phyloP scores from a whole-genome alignment of 148 eudicot species.

The Diospyros kaki region DNA sequence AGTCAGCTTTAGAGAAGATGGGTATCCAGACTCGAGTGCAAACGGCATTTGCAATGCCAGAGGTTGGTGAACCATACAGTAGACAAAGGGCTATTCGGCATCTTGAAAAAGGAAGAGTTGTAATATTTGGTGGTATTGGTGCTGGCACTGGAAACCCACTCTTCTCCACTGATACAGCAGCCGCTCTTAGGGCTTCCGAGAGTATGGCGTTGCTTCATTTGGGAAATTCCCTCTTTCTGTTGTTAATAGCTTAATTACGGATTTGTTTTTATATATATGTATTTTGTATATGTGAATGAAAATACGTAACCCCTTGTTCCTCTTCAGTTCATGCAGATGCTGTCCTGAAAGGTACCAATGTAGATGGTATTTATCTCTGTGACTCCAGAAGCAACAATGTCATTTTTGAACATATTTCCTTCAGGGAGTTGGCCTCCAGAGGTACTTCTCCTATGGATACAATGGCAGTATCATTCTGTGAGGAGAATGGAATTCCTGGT shows the following conservation, averaged over 20 bases:
- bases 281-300: background rate
- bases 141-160: slow-evolving; percentile 91
- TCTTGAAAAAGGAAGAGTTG: slow-evolving; percentile 91
- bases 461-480: slow-evolving; percentile 87
- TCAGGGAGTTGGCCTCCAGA: slow-evolving; percentile 75
- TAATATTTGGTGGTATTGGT: slow-evolving; percentile 94
- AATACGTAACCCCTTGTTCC: slow-evolving; percentile 5
- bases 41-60: slow-evolving; percentile 76
- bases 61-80: slow-evolving; percentile 84
- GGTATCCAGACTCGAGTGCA: slow-evolving; percentile 85
- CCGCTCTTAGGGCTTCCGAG: slow-evolving; percentile 96
- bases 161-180: slow-evolving; percentile 93
- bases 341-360: slow-evolving; percentile 78
- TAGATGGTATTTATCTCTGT: slow-evolving; percentile 61
- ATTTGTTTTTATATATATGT: background rate
- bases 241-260: background rate
- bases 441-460: slow-evolving; percentile 71
- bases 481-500: slow-evolving; percentile 93
- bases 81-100: slow-evolving; percentile 84
- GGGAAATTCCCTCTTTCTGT: background rate
- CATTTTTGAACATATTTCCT: slow-evolving; percentile 78
- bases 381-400: slow-evolving; percentile 54
- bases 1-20: slow-evolving; percentile 87
- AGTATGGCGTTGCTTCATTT: slow-evolving; percentile 37
- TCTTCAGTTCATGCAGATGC: slow-evolving; percentile 89